A percentile compares a stretch with the other conserved stretches of the same genome.
Evolutionary conservation across 306 rosid genomes (phyloP).

Genomic region (Dicorynia guianensis): DNA sequence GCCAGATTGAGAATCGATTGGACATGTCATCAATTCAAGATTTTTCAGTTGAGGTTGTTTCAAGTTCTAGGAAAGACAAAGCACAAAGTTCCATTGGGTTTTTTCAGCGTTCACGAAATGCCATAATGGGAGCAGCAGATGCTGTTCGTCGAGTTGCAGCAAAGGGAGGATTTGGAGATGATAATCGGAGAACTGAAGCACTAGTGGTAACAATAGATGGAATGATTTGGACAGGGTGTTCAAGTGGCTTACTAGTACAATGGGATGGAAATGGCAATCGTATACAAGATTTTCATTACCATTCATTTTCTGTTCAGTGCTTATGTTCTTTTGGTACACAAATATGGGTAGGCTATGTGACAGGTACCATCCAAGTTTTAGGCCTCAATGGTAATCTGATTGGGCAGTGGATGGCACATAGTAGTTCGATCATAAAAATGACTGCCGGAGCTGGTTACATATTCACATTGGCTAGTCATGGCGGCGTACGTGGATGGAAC

Average conservation of each 20-base stretch:
- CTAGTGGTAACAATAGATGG: constrained; percentile 74
- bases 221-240: constrained; percentile 89
- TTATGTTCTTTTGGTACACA: constrained; percentile 80
- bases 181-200: constrained; percentile 87
- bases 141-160: constrained; percentile 95
- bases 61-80: constrained; percentile 75
- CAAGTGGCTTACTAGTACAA: constrained; percentile 87
- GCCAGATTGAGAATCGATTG: constrained; percentile 82
- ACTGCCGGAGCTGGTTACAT: constrained; percentile 75
- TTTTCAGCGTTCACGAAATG: constrained; percentile 96
- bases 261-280: constrained; percentile 96
- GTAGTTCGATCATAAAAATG: constrained; percentile 76
- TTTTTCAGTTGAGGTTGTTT: constrained; percentile 62
- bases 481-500: constrained; percentile 96
- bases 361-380: constrained; percentile 79
- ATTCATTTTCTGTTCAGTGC: constrained; percentile 80
- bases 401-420: constrained; percentile 87
- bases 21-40: constrained; percentile 76
- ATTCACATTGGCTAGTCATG: constrained; percentile 88
- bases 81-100: constrained; percentile 82
- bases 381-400: constrained; percentile 84
- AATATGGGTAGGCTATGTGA: constrained; percentile 89
- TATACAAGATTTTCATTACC: constrained; percentile 75
- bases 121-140: constrained; percentile 95
- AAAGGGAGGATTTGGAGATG: constrained; percentile 91